Conservation (phyloP, 2,329 filamentous ascomycete genomes). For the Diaporthe vaccinii region DNA sequence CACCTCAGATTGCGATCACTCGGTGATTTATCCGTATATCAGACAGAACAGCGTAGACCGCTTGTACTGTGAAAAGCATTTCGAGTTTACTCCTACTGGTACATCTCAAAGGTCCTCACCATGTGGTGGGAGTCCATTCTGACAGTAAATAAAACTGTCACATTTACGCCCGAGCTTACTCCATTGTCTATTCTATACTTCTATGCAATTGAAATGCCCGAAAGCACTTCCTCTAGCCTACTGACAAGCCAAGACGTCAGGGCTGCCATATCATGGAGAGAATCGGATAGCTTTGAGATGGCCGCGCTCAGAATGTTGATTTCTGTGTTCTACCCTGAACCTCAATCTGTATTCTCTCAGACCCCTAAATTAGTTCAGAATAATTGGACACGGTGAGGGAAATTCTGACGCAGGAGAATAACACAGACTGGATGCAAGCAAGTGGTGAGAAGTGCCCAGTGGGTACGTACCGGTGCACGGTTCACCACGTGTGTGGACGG, state of each 20-base stretch:
- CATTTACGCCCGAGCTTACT: neutral
- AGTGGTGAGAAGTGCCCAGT: neutral
- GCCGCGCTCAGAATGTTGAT: neutral
- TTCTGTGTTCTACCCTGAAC: neutral
- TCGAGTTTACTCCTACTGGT: neutral
- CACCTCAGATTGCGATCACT: neutral
- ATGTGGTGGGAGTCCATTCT: neutral
- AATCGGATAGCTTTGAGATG: neutral
- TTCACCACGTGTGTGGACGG: constrained; percentile 1
- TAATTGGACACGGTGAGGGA: neutral
- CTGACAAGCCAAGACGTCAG: neutral
- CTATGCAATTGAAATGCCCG: neutral
- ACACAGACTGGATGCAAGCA: neutral
- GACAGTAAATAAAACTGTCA: neutral
- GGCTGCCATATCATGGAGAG: neutral
- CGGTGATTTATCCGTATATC: neutral
- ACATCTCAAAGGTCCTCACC: neutral
- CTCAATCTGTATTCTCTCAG: neutral
- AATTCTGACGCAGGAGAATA: too few species aligned
- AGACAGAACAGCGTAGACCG: neutral
- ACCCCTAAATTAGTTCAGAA: neutral
- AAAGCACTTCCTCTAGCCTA: neutral
- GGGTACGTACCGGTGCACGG: constrained; percentile 26
- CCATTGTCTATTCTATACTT: neutral
- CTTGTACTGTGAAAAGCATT: neutral